phyloP scores from a whole-genome alignment of 768 basidiomycete species.

The Serendipita sp. region DNA sequence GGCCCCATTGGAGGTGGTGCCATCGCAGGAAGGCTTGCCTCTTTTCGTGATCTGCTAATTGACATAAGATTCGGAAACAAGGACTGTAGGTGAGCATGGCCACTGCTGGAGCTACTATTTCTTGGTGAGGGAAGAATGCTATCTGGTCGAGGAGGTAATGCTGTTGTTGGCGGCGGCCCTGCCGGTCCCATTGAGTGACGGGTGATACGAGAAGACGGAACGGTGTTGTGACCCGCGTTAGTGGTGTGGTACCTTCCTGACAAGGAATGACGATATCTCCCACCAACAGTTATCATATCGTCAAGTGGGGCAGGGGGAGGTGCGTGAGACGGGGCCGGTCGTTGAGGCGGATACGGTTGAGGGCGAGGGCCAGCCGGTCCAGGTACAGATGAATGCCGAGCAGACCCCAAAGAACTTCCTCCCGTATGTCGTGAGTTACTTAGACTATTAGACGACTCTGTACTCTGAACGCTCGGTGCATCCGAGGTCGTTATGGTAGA shows the following conservation, averaged over 20 bases:
- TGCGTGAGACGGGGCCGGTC: slow-evolving; percentile 55
- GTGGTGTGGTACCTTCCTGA: neutral
- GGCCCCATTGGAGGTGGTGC: slow-evolving; percentile 23
- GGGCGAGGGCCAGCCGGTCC: slow-evolving; percentile 9
- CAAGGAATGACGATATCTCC: neutral
- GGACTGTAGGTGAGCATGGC: slow-evolving; percentile 17
- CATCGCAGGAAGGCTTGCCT: slow-evolving; percentile 2
- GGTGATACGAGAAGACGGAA: slow-evolving; percentile 21
- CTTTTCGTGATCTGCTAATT: slow-evolving; percentile 23
- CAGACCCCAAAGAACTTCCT: neutral
- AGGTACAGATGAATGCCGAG: neutral
- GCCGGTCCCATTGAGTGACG: slow-evolving; percentile 47
- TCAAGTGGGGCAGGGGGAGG: slow-evolving; percentile 35
- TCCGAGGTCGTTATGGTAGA: slow-evolving; percentile 1
- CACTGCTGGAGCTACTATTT: slow-evolving; percentile 24
- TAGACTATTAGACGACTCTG: neutral
- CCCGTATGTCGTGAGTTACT: neutral
- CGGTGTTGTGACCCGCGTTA: neutral
- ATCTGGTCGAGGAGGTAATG: slow-evolving; percentile 49
- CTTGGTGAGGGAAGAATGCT: slow-evolving; percentile 16
- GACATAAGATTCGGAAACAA: slow-evolving; percentile 33
- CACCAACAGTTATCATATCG: neutral
- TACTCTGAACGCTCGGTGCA: neutral
- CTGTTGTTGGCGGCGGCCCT: slow-evolving; percentile 43
- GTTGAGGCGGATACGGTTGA: slow-evolving; percentile 43